phyloP scores from a whole-genome alignment of 176 grass and related monocot genomes.

The Ensete glaucum region DNA sequence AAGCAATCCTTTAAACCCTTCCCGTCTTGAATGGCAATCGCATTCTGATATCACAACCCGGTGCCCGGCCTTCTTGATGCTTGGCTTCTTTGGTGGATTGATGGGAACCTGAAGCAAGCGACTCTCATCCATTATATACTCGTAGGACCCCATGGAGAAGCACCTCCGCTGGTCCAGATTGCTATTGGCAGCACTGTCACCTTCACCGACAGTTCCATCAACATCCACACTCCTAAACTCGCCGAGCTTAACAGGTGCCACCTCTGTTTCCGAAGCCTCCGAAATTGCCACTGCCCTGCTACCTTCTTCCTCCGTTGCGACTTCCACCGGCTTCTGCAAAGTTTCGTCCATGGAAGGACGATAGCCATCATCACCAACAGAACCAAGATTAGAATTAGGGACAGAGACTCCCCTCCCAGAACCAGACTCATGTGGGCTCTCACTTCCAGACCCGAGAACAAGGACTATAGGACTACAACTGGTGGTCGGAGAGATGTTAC shows the following conservation, averaged over 20 bases:
- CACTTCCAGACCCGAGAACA: slow-evolving; percentile 58
- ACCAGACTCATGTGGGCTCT: slow-evolving; percentile 34
- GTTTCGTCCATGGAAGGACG: slow-evolving; percentile 8
- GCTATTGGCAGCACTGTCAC: slow-evolving; percentile 24
- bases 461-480: slow-evolving; percentile 55
- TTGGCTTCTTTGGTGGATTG: slow-evolving; percentile 66
- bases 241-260: slow-evolving; percentile 73
- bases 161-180: slow-evolving; percentile 60
- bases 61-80: slow-evolving; percentile 23
- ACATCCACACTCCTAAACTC: slow-evolving; percentile 65
- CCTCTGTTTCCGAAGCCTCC: slow-evolving; percentile 22
- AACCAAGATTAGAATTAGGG: slow-evolving; percentile 25
- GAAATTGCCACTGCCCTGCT: background rate
- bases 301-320: slow-evolving; percentile 15
- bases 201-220: slow-evolving; percentile 29
- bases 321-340: slow-evolving; percentile 18
- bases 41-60: slow-evolving; percentile 74
- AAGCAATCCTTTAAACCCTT: slow-evolving; percentile 42
- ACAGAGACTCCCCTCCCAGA: slow-evolving; percentile 40
- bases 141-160: slow-evolving; percentile 90
- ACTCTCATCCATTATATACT: slow-evolving; percentile 79
- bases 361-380: slow-evolving; percentile 24
- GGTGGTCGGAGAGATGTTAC: slow-evolving; percentile 42
- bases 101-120: slow-evolving; percentile 56
- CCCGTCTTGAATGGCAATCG: slow-evolving; percentile 65